Percentiles rank a stretch among this genome's conserved stretches.
phyloP scores from a whole-genome alignment of 768 basidiomycete genomes.

The Gelatoporia subvermispora region DNA sequence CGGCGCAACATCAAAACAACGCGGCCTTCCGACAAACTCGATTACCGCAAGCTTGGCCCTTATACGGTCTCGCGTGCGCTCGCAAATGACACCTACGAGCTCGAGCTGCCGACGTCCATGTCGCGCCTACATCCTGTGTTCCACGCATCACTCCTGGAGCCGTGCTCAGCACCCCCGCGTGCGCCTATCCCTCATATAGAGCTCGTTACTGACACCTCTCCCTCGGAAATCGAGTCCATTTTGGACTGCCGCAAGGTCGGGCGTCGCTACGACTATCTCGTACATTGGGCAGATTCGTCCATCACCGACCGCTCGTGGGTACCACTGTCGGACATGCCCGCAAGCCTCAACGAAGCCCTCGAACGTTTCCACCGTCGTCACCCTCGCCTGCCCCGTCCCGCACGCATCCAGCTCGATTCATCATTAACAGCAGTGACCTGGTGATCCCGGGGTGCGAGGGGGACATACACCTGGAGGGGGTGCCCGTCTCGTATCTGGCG shows the following conservation, averaged over 20 bases:
- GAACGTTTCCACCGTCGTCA: constrained; percentile 31
- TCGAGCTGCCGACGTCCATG: constrained; percentile 28
- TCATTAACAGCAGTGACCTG: no score
- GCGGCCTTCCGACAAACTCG: constrained; percentile 35
- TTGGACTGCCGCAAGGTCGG: constrained; percentile 32
- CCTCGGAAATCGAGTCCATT: constrained; percentile 17
- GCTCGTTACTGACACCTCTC: constrained; percentile 6
- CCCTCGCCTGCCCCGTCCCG: constrained; percentile 26
- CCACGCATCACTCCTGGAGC: constrained; percentile 29
- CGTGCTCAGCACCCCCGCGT: constrained; percentile 24
- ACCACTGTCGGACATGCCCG: constrained; percentile 29
- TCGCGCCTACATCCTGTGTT: constrained; percentile 36
- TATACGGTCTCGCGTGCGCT: constrained; percentile 1
- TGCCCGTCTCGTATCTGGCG: no score
- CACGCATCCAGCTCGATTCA: constrained; percentile 12
- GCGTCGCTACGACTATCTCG: constrained; percentile 32
- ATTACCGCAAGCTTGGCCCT: constrained; percentile 1
- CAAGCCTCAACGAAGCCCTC: constrained; percentile 22
- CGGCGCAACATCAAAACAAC: constrained; percentile 34
- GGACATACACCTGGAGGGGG: no score
- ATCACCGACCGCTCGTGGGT: constrained; percentile 31
- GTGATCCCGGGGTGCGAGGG: no score
- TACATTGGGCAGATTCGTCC: constrained; percentile 21
- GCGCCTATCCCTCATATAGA: constrained; percentile 23
- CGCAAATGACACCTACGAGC: constrained; percentile 18